Conservation (phyloP, 169 alveolate species). For the Plasmodium gonderi region DNA sequence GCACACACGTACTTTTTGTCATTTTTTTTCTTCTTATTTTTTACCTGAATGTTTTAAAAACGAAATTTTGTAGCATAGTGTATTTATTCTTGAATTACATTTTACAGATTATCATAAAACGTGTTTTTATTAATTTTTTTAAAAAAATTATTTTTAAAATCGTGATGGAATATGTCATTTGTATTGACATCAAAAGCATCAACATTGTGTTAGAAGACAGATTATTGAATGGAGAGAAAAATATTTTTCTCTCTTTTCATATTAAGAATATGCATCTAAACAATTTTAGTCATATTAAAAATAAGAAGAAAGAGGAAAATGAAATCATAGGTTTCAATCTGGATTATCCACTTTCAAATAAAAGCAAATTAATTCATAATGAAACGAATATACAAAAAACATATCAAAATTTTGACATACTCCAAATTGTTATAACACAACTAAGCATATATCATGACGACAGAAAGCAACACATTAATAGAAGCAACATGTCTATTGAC, state of each 20-base stretch:
- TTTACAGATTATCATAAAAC: not conserved
- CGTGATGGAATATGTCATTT: not conserved
- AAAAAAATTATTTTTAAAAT: not conserved
- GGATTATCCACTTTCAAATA: not conserved
- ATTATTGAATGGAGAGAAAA: not conserved
- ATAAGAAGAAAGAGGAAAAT: not conserved
- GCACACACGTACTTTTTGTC: not conserved
- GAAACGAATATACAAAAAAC: not conserved
- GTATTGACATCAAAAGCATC: constrained; percentile 19
- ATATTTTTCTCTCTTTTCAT: constrained; percentile 2
- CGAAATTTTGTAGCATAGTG: not conserved
- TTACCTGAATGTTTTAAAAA: not conserved
- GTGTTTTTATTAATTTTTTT: not conserved
- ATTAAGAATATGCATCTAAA: constrained; percentile 2
- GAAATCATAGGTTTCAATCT: not conserved
- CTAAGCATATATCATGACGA: constrained; percentile 18
- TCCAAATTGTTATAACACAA: not conserved
- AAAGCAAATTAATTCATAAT: not conserved
- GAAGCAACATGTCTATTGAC: not conserved
- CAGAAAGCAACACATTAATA: constrained; percentile 18
- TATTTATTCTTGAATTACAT: not conserved
- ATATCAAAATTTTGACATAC: not conserved
- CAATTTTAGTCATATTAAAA: constrained; percentile 10
- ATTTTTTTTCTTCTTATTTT: not conserved
- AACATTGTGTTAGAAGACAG: constrained; percentile 44